Base-by-base conservation (phyloP, 352 stramenopile species). In the Pythium rhizo-oryzae region DNA sequence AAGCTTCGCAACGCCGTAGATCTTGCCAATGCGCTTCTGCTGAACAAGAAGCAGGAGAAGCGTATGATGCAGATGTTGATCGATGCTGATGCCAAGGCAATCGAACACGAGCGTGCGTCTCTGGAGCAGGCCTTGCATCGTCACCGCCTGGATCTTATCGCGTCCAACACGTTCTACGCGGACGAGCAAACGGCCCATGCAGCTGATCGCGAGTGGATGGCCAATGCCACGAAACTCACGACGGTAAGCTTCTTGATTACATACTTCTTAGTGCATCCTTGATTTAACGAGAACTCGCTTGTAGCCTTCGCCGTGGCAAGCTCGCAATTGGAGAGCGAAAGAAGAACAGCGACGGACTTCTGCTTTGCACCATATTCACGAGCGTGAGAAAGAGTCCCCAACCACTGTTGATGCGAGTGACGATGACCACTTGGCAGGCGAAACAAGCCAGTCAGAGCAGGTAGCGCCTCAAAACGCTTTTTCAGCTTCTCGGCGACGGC, bases 1-100 rank as follows among this genome's bases (percentile, higher is more conserved):
- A 93, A 93, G 55, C 69, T 93, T 16, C 79, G 79, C 24, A 93
- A 91, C 50, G 84, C 84, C 0, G 82, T 91, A 7, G 84, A 91
- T 56, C 71, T 93, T 12, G 81, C 81, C 1, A 86, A 85, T 58
- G 72, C 78, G 19, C 52, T 90, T 0, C 52, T 87, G 0, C 44
- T 71, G 12, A 80, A 82, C 18, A 67, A 65, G 11, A 89, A 89
- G 54, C 80, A 94, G 58, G 81, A 94, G 63, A 91, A 89, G 43
- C 75, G 78, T 0, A 62, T 91, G 59, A 75, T 90, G 16, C 79
- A 90, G 49, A 78, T 76, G 15, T 59, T 94, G 24, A 90, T 94
- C 33, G 86, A 92, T 19, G 75, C 79, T 8, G 84, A 94, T 51
- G 60, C 76, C 3, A 77, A 78, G 21, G 81, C 89, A 35, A 90